Percentiles rank a stretch among this genome's conserved stretches.
Evolutionary conservation across 2,329 filamentous ascomycete species (phyloP).

Genomic region (Talaromyces sp.): DNA sequence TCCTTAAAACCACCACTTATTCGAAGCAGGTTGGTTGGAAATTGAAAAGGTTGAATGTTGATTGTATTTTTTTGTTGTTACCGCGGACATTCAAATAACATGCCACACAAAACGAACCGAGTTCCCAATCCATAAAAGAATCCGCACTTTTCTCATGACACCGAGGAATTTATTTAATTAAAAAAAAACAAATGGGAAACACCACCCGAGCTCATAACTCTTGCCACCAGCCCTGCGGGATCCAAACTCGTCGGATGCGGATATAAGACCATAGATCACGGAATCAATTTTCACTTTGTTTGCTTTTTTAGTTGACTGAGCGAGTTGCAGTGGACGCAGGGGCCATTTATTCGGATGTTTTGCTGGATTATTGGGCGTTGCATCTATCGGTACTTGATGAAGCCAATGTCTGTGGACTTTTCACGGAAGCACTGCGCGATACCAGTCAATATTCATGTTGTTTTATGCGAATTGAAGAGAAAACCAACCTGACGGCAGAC

Average conservation of each 20-base stretch:
- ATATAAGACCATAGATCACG: neutral
- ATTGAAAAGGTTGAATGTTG: neutral
- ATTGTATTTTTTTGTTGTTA: neutral
- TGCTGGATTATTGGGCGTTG: neutral
- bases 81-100: neutral
- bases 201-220: neutral
- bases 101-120: neutral
- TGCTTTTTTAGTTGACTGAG: neutral
- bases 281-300: neutral
- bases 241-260: neutral
- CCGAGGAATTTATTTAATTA: neutral
- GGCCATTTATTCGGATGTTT: neutral
- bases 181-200: neutral
- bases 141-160: neutral
- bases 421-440: constrained; percentile 58
- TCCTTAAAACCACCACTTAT: neutral
- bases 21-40: neutral
- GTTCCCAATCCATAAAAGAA: neutral
- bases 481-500: constrained; percentile 25
- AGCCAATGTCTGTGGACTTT: constrained; percentile 64
- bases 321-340: neutral
- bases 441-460: neutral
- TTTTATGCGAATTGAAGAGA: neutral
- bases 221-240: neutral
- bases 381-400: constrained; percentile 50